phyloP scores from a whole-genome alignment of 352 stramenopile species.

The Phytopythium delawarense region DNA sequence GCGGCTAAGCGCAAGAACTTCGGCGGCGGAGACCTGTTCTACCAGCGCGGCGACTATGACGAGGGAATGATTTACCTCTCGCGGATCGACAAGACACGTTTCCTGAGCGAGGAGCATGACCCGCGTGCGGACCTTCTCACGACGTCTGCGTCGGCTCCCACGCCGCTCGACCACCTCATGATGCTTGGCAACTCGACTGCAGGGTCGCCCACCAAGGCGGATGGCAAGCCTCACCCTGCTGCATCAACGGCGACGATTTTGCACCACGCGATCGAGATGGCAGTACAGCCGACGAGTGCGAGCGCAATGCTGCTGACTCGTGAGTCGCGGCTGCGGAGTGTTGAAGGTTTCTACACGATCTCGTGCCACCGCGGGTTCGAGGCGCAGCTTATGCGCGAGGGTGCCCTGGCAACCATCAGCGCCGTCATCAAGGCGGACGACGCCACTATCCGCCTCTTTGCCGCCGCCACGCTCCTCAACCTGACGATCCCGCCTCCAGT shows the following conservation, averaged over 20 bases:
- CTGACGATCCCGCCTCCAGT: conserved; percentile 25
- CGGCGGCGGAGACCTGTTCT: conserved; percentile 71
- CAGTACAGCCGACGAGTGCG: conserved; percentile 9
- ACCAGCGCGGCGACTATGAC: conserved; percentile 80
- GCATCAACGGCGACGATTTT: conserved; percentile 11
- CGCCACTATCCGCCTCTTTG: conserved; percentile 51
- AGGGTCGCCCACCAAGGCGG: conserved; percentile 11
- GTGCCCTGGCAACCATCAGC: conserved; percentile 51
- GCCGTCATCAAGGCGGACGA: conserved; percentile 73
- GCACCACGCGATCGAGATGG: conserved; percentile 23
- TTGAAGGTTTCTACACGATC: conserved; percentile 76
- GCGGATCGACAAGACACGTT: conserved; percentile 68
- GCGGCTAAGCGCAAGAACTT: conserved; percentile 36
- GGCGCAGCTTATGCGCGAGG: conserved; percentile 62
- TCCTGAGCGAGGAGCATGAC: conserved; percentile 50
- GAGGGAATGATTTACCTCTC: conserved; percentile 86
- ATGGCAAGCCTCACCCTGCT: conserved; percentile 13
- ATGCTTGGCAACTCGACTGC: conserved; percentile 15
- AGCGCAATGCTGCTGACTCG: conserved; percentile 30
- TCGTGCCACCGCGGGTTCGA: conserved; percentile 77
- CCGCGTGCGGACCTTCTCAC: conserved; percentile 50
- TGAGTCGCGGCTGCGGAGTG: conserved; percentile 74
- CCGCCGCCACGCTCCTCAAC: conserved; percentile 74
- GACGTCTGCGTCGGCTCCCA: conserved; percentile 32
- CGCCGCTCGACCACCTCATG: conserved; percentile 44